Evolutionary conservation across 2,329 filamentous ascomycete genomes (phyloP).

Genomic region (Colletotrichum tropicale): DNA sequence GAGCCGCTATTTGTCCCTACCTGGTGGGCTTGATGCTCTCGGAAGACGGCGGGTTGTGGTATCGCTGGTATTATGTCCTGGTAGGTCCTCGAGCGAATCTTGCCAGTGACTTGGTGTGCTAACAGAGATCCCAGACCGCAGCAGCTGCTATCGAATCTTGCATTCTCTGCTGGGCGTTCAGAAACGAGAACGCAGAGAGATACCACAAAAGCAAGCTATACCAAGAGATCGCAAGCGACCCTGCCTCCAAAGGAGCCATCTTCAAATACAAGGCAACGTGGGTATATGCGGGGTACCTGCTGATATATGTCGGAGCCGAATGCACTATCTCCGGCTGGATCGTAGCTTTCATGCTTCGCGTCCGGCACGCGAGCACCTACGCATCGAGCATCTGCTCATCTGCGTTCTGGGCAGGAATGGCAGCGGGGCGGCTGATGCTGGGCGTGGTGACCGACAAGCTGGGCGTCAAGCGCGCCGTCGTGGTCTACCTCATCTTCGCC

Average conservation of each 20-base stretch:
- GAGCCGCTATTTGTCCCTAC: slow-evolving; percentile 71
- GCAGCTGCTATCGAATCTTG: slow-evolving; percentile 59
- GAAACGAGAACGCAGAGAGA: slow-evolving; percentile 59
- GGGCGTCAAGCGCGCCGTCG: slow-evolving; percentile 24
- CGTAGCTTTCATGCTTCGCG: slow-evolving; percentile 47
- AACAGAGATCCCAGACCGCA: slow-evolving; percentile 26
- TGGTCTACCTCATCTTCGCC: neutral
- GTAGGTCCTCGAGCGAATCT: slow-evolving; percentile 35
- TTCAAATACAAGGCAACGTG: slow-evolving; percentile 39
- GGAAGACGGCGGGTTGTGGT: slow-evolving; percentile 67
- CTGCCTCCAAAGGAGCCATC: slow-evolving; percentile 19
- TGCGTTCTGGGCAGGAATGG: slow-evolving; percentile 49
- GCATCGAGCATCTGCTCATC: slow-evolving; percentile 44
- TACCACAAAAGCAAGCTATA: slow-evolving; percentile 53
- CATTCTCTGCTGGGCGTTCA: slow-evolving; percentile 62
- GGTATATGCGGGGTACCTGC: slow-evolving; percentile 45
- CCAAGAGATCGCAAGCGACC: slow-evolving; percentile 10
- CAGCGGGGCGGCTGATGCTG: slow-evolving; percentile 38
- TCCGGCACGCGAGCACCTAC: slow-evolving; percentile 37
- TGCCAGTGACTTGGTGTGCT: accelerated
- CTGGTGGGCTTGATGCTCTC: slow-evolving; percentile 77
- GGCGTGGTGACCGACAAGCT: slow-evolving; percentile 34
- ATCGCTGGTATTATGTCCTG: slow-evolving; percentile 78
- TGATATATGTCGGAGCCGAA: slow-evolving; percentile 49
- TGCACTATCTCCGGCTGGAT: slow-evolving; percentile 50